Evolutionary conservation across 495 filamentous ascomycete genomes (phyloP).

Genomic region (Penicillium parvum): DNA sequence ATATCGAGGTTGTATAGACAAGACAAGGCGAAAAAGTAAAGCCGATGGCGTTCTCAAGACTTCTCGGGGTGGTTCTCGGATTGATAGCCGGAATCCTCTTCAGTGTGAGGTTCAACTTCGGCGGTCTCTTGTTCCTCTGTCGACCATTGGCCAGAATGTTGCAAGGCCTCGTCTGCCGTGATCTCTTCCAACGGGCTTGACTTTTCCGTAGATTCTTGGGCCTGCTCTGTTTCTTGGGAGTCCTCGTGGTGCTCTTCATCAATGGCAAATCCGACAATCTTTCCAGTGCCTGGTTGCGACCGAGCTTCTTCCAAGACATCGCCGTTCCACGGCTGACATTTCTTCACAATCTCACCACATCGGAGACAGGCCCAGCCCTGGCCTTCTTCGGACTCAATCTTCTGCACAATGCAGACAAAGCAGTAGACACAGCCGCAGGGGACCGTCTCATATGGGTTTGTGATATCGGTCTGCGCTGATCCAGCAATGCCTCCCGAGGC

Average conservation of each 20-base stretch:
- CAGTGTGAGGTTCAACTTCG: constrained; percentile 6
- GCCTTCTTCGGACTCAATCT: constrained; percentile 87
- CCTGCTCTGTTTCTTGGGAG: constrained; percentile 4
- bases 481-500: constrained; percentile 70
- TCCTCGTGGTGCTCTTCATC: constrained; percentile 32
- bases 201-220: constrained; percentile 8
- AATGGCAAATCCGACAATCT: constrained; percentile 68
- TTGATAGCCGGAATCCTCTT: constrained; percentile 3
- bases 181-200: constrained; percentile 28
- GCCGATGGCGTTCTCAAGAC: not conserved
- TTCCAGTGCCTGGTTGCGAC: constrained; percentile 48
- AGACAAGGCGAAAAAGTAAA: not conserved
- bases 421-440: constrained; percentile 94
- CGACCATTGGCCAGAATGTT: constrained; percentile 38
- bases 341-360: constrained; percentile 79
- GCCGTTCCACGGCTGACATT: constrained; percentile 89
- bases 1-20: not conserved
- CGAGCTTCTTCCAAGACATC: constrained; percentile 65
- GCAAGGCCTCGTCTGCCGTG: constrained; percentile 31
- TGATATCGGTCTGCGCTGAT: constrained; percentile 88
- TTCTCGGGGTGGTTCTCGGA: constrained; percentile 1
- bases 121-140: constrained; percentile 26
- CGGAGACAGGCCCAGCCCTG: constrained; percentile 95
- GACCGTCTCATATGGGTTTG: constrained; percentile 90
- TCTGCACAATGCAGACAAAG: constrained; percentile 91